Conservation (phyloP, 805 yeast genomes). For the Hanseniaspora hatyaiensis region DNA sequence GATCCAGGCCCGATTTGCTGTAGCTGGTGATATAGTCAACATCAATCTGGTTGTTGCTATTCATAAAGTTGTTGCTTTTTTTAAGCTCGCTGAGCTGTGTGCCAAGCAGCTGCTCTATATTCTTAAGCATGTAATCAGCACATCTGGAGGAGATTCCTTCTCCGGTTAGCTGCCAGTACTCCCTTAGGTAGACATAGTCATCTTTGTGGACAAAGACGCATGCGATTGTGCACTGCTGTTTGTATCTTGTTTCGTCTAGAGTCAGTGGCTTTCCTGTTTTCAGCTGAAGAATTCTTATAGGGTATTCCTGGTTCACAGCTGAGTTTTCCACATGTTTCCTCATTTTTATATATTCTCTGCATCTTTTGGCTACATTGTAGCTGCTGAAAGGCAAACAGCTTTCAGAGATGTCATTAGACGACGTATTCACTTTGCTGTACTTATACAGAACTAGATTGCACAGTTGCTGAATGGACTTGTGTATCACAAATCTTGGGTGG, state of each 20-base stretch:
- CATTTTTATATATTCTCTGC: conserved; percentile 62
- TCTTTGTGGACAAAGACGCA: conserved; percentile 63
- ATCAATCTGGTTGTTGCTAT: not conserved
- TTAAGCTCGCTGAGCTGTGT: conserved; percentile 1
- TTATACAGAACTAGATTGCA: conserved; percentile 44
- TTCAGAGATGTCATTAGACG: conserved; percentile 7
- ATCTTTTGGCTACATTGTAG: conserved; percentile 66
- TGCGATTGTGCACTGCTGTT: conserved; percentile 58
- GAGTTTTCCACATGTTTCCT: conserved; percentile 28
- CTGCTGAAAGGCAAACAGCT: conserved; percentile 65
- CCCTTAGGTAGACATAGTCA: conserved; percentile 55
- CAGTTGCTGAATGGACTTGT: conserved; percentile 47
- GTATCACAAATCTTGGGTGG: conserved; percentile 77
- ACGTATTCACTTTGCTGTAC: conserved; percentile 72
- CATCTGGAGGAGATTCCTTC: conserved; percentile 88
- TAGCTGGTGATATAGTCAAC: conserved; percentile 24
- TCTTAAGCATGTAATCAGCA: conserved; percentile 72
- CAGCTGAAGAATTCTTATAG: conserved; percentile 56
- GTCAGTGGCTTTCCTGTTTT: conserved; percentile 56
- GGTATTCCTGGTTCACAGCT: conserved; percentile 18
- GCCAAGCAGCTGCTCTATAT: conserved; percentile 28
- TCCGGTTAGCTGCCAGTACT: conserved; percentile 95
- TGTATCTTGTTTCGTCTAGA: conserved; percentile 46
- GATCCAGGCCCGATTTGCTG: conserved; percentile 32
- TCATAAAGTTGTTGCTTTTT: not conserved